A percentile compares a stretch with the other conserved stretches of the same genome.
phyloP scores from a whole-genome alignment of 371 early-diverging fungal genomes.

The Mucor circinelloides region DNA sequence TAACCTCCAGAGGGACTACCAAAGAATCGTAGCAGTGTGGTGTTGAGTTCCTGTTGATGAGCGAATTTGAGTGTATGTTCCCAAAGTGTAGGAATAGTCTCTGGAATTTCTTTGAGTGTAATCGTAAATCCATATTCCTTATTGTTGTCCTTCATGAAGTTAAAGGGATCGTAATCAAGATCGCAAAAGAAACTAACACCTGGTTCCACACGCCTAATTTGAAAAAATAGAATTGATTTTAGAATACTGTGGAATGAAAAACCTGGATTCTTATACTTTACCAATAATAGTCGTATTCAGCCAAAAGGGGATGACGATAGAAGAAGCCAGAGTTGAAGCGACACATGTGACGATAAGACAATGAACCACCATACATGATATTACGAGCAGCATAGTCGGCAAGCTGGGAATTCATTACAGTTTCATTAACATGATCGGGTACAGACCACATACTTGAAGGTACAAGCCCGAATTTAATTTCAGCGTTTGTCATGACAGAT shows the following conservation, averaged over 20 bases:
- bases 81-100: conserved; percentile 89
- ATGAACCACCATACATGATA: conserved; percentile 68
- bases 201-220: conserved; percentile 95
- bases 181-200: conserved; percentile 89
- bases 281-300: conserved; percentile 94
- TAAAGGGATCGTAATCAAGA: conserved; percentile 90
- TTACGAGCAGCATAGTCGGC: conserved; percentile 58
- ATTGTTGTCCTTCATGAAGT: conserved; percentile 73
- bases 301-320: conserved; percentile 82
- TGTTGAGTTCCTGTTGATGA: conserved; percentile 34
- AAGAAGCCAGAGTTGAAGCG: conserved; percentile 89
- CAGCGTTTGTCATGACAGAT: conserved; percentile 64
- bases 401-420: conserved; percentile 54
- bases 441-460: conserved; percentile 71
- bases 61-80: conserved; percentile 65
- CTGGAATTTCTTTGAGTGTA: conserved; percentile 75
- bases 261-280: conserved; percentile 21
- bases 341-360: conserved; percentile 49
- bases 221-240: conserved; percentile 28
- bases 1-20: conserved; percentile 47
- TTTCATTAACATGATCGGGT: conserved; percentile 68
- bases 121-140: conserved; percentile 89
- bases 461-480: conserved; percentile 66
- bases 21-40: conserved; percentile 42
- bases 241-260: background rate